Percentiles rank a stretch among this genome's conserved stretches.
Evolutionary conservation across 331 rosid species (phyloP).

Genomic region (Telfairia occidentalis): DNA sequence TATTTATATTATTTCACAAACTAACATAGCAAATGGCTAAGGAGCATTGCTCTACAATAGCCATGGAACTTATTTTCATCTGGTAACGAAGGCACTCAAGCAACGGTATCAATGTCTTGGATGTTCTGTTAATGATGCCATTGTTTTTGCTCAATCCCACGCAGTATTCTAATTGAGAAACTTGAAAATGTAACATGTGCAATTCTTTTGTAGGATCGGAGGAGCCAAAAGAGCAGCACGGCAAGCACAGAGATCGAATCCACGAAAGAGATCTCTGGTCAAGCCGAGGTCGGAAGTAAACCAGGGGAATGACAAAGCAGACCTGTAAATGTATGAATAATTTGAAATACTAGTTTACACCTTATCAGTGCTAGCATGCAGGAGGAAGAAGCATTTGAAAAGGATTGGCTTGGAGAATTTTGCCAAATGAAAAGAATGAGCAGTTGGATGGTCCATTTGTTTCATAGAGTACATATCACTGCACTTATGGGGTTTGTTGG

Average conservation of each 20-base stretch:
- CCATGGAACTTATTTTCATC: neutral
- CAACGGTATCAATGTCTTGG: neutral
- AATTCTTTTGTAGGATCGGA: slow-evolving; percentile 51
- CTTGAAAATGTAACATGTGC: neutral
- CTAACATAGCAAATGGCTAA: neutral
- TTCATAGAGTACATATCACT: slow-evolving; percentile 20
- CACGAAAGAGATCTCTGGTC: slow-evolving; percentile 37
- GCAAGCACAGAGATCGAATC: slow-evolving; percentile 59
- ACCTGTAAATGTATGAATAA: slow-evolving; percentile 8
- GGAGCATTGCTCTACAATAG: neutral
- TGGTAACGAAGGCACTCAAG: neutral
- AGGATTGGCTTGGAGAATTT: slow-evolving; percentile 5
- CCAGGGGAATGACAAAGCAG: slow-evolving; percentile 32
- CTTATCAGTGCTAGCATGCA: slow-evolving; percentile 6
- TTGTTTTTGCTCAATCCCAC: neutral
- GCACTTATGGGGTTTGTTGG: too few relatives aligned
- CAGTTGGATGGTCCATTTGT: slow-evolving; percentile 23
- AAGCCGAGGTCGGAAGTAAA: slow-evolving; percentile 38
- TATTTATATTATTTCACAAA: neutral
- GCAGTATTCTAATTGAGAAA: neutral
- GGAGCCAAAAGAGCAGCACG: slow-evolving; percentile 58
- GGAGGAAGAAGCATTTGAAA: neutral
- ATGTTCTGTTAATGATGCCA: neutral
- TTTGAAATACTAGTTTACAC: slow-evolving; percentile 17
- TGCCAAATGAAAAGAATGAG: slow-evolving; percentile 22